A percentile compares a stretch with the other conserved stretches of the same genome.
Evolutionary conservation across 2,329 filamentous ascomycete species (phyloP).

Genomic region (Thielaviopsis musarum): DNA sequence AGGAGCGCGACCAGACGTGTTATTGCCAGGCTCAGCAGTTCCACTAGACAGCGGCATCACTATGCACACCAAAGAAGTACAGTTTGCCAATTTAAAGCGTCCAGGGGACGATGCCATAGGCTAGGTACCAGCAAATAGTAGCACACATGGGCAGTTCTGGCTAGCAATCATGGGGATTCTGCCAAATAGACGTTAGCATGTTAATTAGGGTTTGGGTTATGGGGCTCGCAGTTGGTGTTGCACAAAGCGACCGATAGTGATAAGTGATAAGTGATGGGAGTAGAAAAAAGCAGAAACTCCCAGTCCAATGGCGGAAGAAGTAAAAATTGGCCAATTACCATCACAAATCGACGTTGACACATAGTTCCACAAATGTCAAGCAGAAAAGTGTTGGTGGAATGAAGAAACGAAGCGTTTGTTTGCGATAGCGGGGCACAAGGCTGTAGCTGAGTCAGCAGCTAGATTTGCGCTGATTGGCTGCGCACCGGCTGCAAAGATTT

Average conservation of each 20-base stretch:
- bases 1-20: background rate
- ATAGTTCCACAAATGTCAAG: no score
- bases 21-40: no score
- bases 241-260: background rate
- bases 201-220: background rate
- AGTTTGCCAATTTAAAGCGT: no score
- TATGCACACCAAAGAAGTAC: no score
- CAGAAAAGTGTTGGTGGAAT: no score
- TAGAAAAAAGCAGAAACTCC: background rate
- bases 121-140: no score
- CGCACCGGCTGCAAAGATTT: background rate
- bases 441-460: background rate
- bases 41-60: no score
- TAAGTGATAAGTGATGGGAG: no score
- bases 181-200: background rate
- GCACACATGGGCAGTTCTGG: no score
- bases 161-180: background rate
- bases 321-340: background rate
- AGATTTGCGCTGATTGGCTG: background rate
- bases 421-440: background rate
- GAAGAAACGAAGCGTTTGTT: background rate
- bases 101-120: no score
- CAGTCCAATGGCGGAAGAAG: no score
- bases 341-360: background rate
- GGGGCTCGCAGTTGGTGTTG: background rate